Percentiles rank a stretch among this genome's conserved stretches.
Evolutionary conservation across 345 rosid species (phyloP).

Genomic region (Dovyalis caffra): DNA sequence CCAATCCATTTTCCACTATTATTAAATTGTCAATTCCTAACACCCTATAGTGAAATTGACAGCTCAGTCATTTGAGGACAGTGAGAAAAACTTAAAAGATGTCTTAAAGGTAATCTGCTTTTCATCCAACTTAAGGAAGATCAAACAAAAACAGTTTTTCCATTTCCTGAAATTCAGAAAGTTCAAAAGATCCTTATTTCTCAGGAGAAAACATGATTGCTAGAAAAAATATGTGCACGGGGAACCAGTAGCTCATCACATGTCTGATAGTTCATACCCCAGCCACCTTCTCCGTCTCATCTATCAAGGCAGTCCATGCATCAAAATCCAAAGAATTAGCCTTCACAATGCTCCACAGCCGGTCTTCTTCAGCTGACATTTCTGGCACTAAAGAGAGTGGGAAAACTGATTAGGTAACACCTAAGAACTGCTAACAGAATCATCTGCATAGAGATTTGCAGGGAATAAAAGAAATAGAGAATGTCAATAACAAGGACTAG

Average conservation of each 20-base stretch:
- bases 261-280: constrained; percentile 48
- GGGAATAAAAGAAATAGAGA: neutral
- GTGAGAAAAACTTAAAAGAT: neutral
- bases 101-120: neutral
- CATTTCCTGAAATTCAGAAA: neutral
- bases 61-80: neutral
- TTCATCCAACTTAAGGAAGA: neutral
- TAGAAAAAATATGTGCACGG: neutral
- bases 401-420: neutral
- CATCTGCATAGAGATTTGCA: neutral
- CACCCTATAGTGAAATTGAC: neutral
- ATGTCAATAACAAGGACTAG: neutral
- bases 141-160: neutral
- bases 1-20: neutral
- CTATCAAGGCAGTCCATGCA: constrained; percentile 86
- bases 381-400: constrained; percentile 33
- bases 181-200: neutral
- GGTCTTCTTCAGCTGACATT: constrained; percentile 81
- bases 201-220: neutral
- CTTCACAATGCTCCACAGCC: constrained; percentile 81
- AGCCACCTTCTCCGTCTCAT: constrained; percentile 85
- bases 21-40: neutral
- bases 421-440: neutral
- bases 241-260: neutral
- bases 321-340: constrained; percentile 79